Evolutionary conservation across 768 basidiomycete genomes (phyloP).

Genomic region (Phlebiopsis flavidoalba): DNA sequence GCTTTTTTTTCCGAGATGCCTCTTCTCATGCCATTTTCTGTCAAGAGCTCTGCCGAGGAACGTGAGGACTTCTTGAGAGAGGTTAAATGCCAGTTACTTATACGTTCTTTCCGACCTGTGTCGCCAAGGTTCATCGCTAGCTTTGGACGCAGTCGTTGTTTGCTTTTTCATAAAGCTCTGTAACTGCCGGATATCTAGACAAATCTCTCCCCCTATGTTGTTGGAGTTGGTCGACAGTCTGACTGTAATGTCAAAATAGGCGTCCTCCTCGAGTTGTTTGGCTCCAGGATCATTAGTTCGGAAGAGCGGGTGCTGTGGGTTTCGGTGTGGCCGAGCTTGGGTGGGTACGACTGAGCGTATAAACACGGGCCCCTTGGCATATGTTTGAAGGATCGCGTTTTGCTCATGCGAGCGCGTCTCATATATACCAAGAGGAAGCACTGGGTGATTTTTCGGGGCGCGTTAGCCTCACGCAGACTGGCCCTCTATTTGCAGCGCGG

Average conservation of each 20-base stretch:
- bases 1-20: conserved; percentile 89
- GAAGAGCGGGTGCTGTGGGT: conserved; percentile 48
- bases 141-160: conserved; percentile 73
- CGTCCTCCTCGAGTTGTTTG: conserved; percentile 80
- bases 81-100: conserved; percentile 19
- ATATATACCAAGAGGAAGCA: conserved; percentile 60
- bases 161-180: conserved; percentile 81
- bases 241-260: conserved; percentile 86
- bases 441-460: conserved; percentile 76
- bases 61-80: not conserved
- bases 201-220: conserved; percentile 75
- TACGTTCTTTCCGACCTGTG: conserved; percentile 82
- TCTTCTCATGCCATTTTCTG: conserved; percentile 95
- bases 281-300: conserved; percentile 78
- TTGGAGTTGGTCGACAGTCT: conserved; percentile 82
- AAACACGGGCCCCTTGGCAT: conserved; percentile 24
- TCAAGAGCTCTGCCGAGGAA: conserved; percentile 59
- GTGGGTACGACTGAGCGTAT: conserved; percentile 45
- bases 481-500: conserved; percentile 93
- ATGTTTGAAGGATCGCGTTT: conserved; percentile 27
- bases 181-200: conserved; percentile 77
- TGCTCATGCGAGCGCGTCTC: conserved; percentile 51
- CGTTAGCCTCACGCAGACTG: conserved; percentile 78
- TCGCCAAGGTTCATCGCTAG: conserved; percentile 82
- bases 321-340: conserved; percentile 32